Evolutionary conservation across 2,329 filamentous ascomycete genomes (phyloP).

Genomic region (Rutstroemia sp.): DNA sequence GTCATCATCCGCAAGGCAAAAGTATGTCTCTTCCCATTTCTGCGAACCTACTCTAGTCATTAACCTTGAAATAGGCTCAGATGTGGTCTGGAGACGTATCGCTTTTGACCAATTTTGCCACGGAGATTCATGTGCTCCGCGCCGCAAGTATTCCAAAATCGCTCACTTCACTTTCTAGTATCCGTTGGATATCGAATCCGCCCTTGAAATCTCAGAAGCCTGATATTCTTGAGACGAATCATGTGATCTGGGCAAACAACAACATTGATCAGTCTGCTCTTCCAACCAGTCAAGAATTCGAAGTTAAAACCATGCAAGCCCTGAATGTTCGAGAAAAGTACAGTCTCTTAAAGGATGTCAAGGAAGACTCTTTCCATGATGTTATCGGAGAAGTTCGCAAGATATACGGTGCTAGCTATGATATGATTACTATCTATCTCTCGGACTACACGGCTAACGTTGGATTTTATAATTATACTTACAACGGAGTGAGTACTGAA

Average conservation of each 20-base stretch:
- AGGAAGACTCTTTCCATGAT: conserved; percentile 52
- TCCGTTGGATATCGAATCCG: conserved; percentile 16
- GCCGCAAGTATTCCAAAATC: conserved; percentile 33
- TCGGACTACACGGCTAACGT: conserved; percentile 76
- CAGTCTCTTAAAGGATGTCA: conserved; percentile 55
- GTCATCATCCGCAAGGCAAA: conserved; percentile 53
- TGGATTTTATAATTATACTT: conserved; percentile 43
- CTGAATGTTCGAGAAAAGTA: conserved; percentile 49
- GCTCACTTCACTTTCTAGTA: background rate
- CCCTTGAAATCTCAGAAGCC: conserved; percentile 11
- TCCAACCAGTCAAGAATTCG: conserved; percentile 39
- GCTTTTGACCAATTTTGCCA: conserved; percentile 37
- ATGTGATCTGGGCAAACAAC: conserved; percentile 43
- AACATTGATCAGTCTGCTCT: conserved; percentile 37
- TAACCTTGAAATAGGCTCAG: conserved; percentile 35
- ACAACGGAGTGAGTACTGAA: conserved; percentile 23
- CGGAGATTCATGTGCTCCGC: conserved; percentile 40
- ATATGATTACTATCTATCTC: conserved; percentile 59
- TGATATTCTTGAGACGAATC: conserved; percentile 25
- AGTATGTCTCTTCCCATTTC: conserved; percentile 21
- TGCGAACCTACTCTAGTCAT: background rate
- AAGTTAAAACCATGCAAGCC: conserved; percentile 33
- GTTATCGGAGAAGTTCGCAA: conserved; percentile 66
- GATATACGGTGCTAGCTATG: conserved; percentile 37
- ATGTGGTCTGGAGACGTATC: conserved; percentile 30